Evolutionary conservation across 805 yeast species (phyloP).

Genomic region (Ogataea paradorogensis): DNA sequence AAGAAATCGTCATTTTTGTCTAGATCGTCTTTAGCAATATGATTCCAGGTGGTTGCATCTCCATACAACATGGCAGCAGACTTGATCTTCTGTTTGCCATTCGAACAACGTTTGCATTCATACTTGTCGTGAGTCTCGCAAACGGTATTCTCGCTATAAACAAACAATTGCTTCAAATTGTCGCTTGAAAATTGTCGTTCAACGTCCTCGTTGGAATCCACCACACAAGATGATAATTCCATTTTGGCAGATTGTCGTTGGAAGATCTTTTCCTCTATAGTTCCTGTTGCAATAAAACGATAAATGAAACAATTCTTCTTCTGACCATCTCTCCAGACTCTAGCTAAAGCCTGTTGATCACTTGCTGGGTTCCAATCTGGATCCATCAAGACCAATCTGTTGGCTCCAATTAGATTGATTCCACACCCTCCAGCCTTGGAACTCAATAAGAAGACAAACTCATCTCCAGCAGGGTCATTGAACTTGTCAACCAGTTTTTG

Average conservation of each 20-base stretch:
- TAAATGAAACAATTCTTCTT: constrained; percentile 95
- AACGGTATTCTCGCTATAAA: constrained; percentile 58
- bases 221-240: constrained; percentile 91
- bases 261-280: constrained; percentile 93
- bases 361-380: constrained; percentile 99
- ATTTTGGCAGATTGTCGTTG: constrained; percentile 95
- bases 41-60: constrained; percentile 98
- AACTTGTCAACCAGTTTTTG: constrained; percentile 89
- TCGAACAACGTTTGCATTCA: constrained; percentile 77
- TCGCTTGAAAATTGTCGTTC: constrained; percentile 88
- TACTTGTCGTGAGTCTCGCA: constrained; percentile 94
- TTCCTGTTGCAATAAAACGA: constrained; percentile 89
- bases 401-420: constrained; percentile 94
- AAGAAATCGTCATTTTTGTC: constrained; percentile 70
- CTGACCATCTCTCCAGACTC: constrained; percentile 99
- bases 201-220: constrained; percentile 93
- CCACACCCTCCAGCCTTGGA: constrained; percentile 99
- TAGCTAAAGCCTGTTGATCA: constrained; percentile 95
- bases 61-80: constrained; percentile 93
- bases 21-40: constrained; percentile 63
- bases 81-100: constrained; percentile 57
- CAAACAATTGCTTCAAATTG: constrained; percentile 70
- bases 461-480: constrained; percentile 85
- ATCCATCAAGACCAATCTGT: constrained; percentile 81
- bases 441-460: constrained; percentile 83